Percentiles rank a stretch among this genome's conserved stretches.
Conservation (phyloP, 2,329 filamentous ascomycete genomes). For the Uncinocarpus reesii region DNA sequence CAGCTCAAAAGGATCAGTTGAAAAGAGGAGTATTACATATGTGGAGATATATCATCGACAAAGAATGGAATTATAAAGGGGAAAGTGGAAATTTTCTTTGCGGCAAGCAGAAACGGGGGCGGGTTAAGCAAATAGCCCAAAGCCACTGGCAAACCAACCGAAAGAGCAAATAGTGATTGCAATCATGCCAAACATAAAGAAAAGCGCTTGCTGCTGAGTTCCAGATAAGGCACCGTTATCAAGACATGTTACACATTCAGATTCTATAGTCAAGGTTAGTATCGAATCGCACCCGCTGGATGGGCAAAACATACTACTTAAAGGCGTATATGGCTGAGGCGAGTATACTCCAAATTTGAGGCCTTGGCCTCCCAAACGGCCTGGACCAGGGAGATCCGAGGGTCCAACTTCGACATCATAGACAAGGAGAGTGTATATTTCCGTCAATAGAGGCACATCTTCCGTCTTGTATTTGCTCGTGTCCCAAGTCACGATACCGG, state of each 20-base stretch:
- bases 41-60: constrained; percentile 1
- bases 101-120: neutral
- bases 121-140: constrained; percentile 23
- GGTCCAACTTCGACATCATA: constrained; percentile 48
- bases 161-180: constrained; percentile 50
- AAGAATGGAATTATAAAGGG: neutral
- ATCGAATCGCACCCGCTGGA: neutral
- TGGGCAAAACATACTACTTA: constrained; percentile 36
- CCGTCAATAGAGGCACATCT: constrained; percentile 45
- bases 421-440: constrained; percentile 54
- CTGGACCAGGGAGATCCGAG: constrained; percentile 43
- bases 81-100: neutral
- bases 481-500: constrained; percentile 50
- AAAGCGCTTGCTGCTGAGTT: constrained; percentile 46
- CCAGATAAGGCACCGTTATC: constrained; percentile 39
- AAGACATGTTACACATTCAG: constrained; percentile 46
- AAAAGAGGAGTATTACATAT: constrained; percentile 4
- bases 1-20: neutral
- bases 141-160: constrained; percentile 40
- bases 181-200: constrained; percentile 47
- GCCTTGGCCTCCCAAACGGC: constrained; percentile 45
- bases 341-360: constrained; percentile 55
- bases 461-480: constrained; percentile 44
- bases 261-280: constrained; percentile 32
- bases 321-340: constrained; percentile 43